Evolutionary conservation across 2,329 filamentous ascomycete species (phyloP), one percentile per base, ranked within the genome.

Genomic region (Phialophora chinensis): DNA sequence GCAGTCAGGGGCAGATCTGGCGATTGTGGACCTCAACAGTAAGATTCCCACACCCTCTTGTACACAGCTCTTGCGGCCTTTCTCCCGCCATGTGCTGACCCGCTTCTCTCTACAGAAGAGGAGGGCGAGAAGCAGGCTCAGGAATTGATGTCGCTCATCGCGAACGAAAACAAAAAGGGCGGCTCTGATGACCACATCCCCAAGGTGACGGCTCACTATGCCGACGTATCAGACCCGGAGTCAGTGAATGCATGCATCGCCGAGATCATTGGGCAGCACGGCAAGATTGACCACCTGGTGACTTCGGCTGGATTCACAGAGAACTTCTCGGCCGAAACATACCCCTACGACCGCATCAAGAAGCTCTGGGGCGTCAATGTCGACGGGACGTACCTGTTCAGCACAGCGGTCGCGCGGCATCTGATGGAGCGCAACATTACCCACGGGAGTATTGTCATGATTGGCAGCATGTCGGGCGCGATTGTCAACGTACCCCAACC

Each of bases 271-370:
- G 74, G 82, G 57, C 80, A 86, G 66, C 93, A 97, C 77, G 89
- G 90, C 79, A 90, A 91, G 78, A 92, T 97, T 73, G 93, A 97
- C 80, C 90, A 92, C 79, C 86, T 98, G 29, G 93, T 98, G 74
- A 97, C 94, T 29, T 96, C 92, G n/a, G 94, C 94, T 58, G 94
- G 94, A 54, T 97, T 98, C 82, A 95, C 92, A 14, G 94, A 97
- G 83, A 97, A 97, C 83, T 96, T 93, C 75, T 90, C 96, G 74
- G 94, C 94, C 55, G 90, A 93, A 74, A 88, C 89, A 72, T 98
- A 98, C 81, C 93, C 93, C 0, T 88, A 93, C 72, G 92, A 97
- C 73, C 90, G 93, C 71, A 90, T 97, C 79, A 88, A 93, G 79
- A 96, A 96, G 83, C 88, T 98, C 17, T 97, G 92, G 92, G 89